These are phyloP conservation scores for Leccinum pachyderme DNA, from an alignment of 1,284 basidiomycete species.

Conservation along the genomic window DNA sequence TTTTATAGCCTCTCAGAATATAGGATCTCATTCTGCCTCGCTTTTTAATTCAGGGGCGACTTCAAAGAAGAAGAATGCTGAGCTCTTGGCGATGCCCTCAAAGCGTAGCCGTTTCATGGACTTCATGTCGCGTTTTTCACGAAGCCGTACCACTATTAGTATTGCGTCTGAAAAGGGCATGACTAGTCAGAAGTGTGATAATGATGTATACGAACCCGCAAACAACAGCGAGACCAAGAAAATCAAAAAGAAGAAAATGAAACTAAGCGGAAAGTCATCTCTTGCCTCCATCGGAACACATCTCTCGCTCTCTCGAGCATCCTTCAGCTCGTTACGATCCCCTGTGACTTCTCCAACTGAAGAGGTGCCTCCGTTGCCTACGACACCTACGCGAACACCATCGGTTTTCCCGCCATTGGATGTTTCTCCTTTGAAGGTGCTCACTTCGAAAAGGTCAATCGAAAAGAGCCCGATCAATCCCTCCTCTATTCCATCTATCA, in stretches of 20 bases:
- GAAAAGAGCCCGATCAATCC: constrained; percentile 9
- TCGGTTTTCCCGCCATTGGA: neutral
- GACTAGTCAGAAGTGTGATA: neutral
- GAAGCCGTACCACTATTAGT: constrained; percentile 20
- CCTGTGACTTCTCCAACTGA: constrained; percentile 15
- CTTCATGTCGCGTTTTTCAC: constrained; percentile 31
- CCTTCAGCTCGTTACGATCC: constrained; percentile 29
- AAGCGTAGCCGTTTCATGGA: constrained; percentile 33
- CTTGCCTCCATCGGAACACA: constrained; percentile 32
- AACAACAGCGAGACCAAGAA: constrained; percentile 22
- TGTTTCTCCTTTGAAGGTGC: neutral
- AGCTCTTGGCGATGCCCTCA: constrained; percentile 20
- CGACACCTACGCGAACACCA: constrained; percentile 20
- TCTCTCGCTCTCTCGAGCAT: constrained; percentile 33
- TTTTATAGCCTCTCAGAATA: constrained; percentile 11
- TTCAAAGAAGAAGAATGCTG: constrained; percentile 15
- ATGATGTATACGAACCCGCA: constrained; percentile 21
- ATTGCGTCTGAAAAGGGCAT: neutral
- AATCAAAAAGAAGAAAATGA: constrained; percentile 19
- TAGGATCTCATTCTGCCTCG: constrained; percentile 7
- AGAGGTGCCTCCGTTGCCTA: constrained; percentile 29
- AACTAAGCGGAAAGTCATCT: constrained; percentile 29
- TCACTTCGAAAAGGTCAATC: constrained; percentile 21
- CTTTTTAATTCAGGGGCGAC: constrained; percentile 4
- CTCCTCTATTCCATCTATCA: constrained; percentile 21